Evolutionary conservation across 2,329 filamentous ascomycete genomes (phyloP).

Genomic region (Pyricularia pennisetigena): DNA sequence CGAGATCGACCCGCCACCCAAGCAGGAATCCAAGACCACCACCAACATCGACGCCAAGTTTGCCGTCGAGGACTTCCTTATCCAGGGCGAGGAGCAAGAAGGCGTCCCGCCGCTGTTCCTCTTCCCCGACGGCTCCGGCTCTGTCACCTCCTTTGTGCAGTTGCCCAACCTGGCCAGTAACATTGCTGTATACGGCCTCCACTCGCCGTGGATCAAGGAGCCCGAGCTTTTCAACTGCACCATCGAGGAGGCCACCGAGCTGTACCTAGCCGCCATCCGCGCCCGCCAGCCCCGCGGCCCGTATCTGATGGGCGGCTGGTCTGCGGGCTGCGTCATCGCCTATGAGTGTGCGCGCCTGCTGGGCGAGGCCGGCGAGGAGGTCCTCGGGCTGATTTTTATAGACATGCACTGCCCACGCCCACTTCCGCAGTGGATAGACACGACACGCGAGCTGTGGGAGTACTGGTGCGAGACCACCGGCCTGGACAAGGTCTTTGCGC

Average conservation of each 20-base stretch:
- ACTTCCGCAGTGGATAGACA: neutral
- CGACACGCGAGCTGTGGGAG: neutral
- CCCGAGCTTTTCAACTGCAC: slow-evolving; percentile 41
- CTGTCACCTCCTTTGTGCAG: slow-evolving; percentile 37
- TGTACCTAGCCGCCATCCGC: slow-evolving; percentile 47
- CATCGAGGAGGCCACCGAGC: slow-evolving; percentile 36
- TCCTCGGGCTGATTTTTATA: neutral
- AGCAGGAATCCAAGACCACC: neutral
- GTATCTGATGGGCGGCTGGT: slow-evolving; percentile 49
- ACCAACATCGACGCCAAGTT: neutral
- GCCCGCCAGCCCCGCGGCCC: slow-evolving; percentile 44
- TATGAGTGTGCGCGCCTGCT: slow-evolving; percentile 30
- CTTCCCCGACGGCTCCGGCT: slow-evolving; percentile 6
- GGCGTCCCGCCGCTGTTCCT: slow-evolving; percentile 8
- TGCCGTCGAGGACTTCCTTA: neutral
- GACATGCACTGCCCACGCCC: neutral
- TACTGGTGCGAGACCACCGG: neutral
- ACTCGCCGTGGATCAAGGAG: slow-evolving; percentile 51
- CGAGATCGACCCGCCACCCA: neutral
- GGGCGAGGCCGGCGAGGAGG: neutral
- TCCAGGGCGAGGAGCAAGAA: neutral
- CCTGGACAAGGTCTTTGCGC: neutral
- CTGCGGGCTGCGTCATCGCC: slow-evolving; percentile 46
- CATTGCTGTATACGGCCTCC: slow-evolving; percentile 33
- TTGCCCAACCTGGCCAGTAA: slow-evolving; percentile 33